Evolutionary conservation across 306 rosid genomes (phyloP).

Genomic region (Rosa chinensis): DNA sequence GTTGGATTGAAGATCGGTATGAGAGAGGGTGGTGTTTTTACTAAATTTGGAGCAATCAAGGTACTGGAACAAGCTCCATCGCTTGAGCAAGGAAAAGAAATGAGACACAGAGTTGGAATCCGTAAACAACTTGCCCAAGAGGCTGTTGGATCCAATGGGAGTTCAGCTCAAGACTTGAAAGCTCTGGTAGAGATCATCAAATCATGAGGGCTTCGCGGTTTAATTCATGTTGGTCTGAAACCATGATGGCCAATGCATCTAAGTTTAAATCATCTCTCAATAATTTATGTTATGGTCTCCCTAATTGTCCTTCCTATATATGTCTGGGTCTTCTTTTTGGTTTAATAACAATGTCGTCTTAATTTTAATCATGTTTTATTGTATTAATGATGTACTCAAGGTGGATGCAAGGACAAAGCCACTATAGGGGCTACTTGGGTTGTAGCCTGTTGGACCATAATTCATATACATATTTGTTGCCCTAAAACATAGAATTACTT

Average conservation of each 20-base stretch:
- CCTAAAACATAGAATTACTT: too few relatives aligned
- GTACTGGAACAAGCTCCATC: neutral
- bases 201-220: neutral
- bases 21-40: neutral
- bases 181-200: conserved; percentile 1
- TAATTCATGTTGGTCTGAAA: neutral
- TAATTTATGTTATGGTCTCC: neutral
- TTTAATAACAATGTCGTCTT: neutral
- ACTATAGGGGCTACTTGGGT: too few relatives aligned
- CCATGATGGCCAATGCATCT: neutral
- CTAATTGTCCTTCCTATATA: neutral
- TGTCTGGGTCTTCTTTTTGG: neutral
- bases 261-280: neutral
- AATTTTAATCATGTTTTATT: too few relatives aligned
- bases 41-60: neutral
- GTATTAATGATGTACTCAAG: too few relatives aligned
- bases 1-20: neutral
- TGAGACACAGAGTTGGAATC: neutral
- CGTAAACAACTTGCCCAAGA: neutral
- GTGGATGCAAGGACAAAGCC: too few relatives aligned
- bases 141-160: neutral
- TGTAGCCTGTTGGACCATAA: too few relatives aligned
- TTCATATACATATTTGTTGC: too few relatives aligned
- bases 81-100: neutral
- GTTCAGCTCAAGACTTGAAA: neutral